Percentiles rank a stretch among this genome's conserved stretches.
These are phyloP conservation scores for Ettlia oleoabundans DNA, from an alignment of 139 green algal genomes.

Conservation along the genomic window DNA sequence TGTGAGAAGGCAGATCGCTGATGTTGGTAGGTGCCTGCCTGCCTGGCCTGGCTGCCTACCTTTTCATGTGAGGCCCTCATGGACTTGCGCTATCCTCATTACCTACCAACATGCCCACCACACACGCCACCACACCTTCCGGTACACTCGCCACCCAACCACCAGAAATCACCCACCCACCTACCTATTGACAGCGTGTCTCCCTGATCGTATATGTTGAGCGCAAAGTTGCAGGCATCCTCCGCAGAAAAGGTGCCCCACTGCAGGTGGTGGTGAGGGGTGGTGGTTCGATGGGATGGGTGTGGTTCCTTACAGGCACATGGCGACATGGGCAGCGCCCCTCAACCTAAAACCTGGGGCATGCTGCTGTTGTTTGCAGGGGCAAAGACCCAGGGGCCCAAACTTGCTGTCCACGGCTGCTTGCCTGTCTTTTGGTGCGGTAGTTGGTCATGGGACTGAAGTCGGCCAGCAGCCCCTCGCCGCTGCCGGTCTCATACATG, in stretches of 20 bases:
- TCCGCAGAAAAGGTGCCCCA: slow-evolving; percentile 64
- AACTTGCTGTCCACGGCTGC: background rate
- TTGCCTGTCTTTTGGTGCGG: slow-evolving; percentile 22
- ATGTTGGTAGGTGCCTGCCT: background rate
- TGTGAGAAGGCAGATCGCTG: slow-evolving; percentile 60
- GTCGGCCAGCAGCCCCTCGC: slow-evolving; percentile 59
- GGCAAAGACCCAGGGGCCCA: background rate
- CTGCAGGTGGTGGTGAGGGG: slow-evolving; percentile 10
- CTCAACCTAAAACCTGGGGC: too few relatives aligned
- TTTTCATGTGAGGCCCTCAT: too few relatives aligned
- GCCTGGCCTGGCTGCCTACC: too few relatives aligned
- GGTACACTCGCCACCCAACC: too few relatives aligned
- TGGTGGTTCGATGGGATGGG: background rate
- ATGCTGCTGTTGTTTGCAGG: background rate
- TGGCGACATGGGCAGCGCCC: too few relatives aligned
- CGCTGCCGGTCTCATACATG: slow-evolving; percentile 40
- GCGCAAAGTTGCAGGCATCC: slow-evolving; percentile 82
- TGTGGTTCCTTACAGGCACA: too few relatives aligned
- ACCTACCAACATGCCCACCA: too few relatives aligned
- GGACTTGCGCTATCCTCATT: too few relatives aligned
- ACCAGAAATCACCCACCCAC: background rate
- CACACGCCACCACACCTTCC: too few relatives aligned
- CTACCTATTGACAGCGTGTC: slow-evolving; percentile 28
- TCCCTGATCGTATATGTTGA: slow-evolving; percentile 89
- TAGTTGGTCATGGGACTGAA: slow-evolving; percentile 77